Percentiles rank a stretch among this genome's conserved stretches.
These are phyloP conservation scores for Arabidopsis lyrata DNA, from an alignment of 441 rosid species.

Conservation along the genomic window DNA sequence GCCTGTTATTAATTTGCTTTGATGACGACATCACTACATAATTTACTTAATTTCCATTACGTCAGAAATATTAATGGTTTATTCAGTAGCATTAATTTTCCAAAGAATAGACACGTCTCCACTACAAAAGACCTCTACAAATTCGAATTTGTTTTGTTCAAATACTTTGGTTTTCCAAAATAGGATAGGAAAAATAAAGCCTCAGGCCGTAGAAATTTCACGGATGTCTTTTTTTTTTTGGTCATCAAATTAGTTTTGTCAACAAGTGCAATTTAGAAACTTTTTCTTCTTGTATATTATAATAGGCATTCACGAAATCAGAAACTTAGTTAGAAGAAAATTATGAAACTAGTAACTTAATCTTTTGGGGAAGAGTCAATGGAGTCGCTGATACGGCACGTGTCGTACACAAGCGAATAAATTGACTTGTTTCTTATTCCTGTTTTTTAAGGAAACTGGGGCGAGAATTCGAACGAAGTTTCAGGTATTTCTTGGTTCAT, in stretches of 20 bases:
- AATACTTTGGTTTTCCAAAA: neutral
- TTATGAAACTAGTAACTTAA: neutral
- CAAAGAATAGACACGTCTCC: neutral
- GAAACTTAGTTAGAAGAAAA: neutral
- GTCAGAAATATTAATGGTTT: neutral
- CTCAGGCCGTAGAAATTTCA: neutral
- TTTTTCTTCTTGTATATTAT: neutral
- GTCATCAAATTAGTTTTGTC: neutral
- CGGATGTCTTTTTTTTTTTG: neutral
- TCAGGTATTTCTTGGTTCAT: constrained; percentile 13
- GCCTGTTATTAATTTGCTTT: neutral
- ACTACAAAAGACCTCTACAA: neutral
- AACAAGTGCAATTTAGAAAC: neutral
- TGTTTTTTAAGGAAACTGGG: neutral
- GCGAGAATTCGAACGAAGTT: constrained; percentile 27
- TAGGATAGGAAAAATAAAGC: too few relatives aligned
- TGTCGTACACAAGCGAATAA: constrained; percentile 28
- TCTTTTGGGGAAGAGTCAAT: constrained; percentile 25
- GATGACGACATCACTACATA: neutral
- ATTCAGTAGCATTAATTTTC: neutral
- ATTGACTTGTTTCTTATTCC: neutral
- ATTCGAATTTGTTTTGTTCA: neutral
- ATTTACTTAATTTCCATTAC: neutral
- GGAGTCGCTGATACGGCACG: constrained; percentile 30
- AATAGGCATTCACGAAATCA: neutral